Evolutionary conservation across 495 filamentous ascomycete species (phyloP).

Genomic region (Penicillium dipodomyicola): DNA sequence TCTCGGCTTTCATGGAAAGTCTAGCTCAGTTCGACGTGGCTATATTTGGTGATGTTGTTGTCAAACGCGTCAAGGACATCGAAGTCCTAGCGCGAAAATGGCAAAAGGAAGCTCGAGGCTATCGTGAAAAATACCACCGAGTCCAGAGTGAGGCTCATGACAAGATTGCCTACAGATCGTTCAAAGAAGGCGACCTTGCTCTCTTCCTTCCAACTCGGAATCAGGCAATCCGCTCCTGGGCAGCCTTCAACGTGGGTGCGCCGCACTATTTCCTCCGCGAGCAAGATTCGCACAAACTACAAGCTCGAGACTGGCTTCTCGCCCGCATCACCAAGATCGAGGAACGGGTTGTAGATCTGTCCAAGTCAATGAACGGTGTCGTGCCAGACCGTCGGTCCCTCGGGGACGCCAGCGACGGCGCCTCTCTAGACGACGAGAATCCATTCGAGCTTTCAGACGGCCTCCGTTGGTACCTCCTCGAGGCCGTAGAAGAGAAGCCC

Average conservation of each 20-base stretch:
- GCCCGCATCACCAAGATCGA: slow-evolving; percentile 91
- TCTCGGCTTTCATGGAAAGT: slow-evolving; percentile 64
- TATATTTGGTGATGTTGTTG: slow-evolving; percentile 73
- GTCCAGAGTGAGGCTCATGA: slow-evolving; percentile 85
- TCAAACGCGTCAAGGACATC: slow-evolving; percentile 83
- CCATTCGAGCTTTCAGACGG: slow-evolving; percentile 96
- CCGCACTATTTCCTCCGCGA: slow-evolving; percentile 97
- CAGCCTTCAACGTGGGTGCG: slow-evolving; percentile 94
- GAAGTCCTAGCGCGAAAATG: slow-evolving; percentile 87
- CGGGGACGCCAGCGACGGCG: slow-evolving; percentile 53
- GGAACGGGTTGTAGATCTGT: slow-evolving; percentile 89
- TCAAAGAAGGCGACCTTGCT: slow-evolving; percentile 95
- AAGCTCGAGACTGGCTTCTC: slow-evolving; percentile 85
- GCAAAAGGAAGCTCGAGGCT: slow-evolving; percentile 80
- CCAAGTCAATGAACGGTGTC: slow-evolving; percentile 60
- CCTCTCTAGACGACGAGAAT: slow-evolving; percentile 86
- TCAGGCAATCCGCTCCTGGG: slow-evolving; percentile 91
- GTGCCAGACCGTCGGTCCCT: slow-evolving; percentile 58
- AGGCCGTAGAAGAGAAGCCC: slow-evolving; percentile 89
- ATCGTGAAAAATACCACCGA: slow-evolving; percentile 84
- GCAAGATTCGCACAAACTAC: slow-evolving; percentile 81
- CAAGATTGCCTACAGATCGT: slow-evolving; percentile 93
- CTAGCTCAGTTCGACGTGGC: slow-evolving; percentile 78
- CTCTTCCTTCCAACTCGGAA: slow-evolving; percentile 94
- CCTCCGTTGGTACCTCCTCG: slow-evolving; percentile 91